Evolutionary conservation across 225 moss, liverwort and hornwort species (phyloP), one percentile per base, ranked within the genome.

Genomic region (Marchantia paleacea): DNA sequence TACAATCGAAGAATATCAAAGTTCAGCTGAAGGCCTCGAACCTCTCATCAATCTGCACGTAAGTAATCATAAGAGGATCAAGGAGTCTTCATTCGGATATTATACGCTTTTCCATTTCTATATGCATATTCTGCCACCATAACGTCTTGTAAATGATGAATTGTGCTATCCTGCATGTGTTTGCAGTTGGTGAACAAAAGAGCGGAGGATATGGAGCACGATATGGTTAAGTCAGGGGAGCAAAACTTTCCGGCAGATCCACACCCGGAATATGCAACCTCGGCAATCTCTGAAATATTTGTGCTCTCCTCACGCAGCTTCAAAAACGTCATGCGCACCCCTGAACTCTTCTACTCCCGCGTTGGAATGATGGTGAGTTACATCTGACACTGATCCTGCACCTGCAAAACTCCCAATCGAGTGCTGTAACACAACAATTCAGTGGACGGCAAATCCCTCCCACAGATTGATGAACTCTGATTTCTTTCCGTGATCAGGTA

Each of bases 281-380:
- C 87, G 3, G 9, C 64, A 0, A 60, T 80, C 77, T 87, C 87
- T 6, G 87, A 87, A 47, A 55, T 57, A 48, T 62, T 18, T 10
- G 83, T 83, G 47, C 83, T 88, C 10, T 78, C 81, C 8, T 83
- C 81, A 7, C 82, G 88, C 22, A 88, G 85, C 81, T 81, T 81
- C 78, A 81, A 63, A 52, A 88, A 88, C 66, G 30, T 85, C 8
- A 79, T 80, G 48, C 85, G 88, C 51, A 85, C 88, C 7, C 88
- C 88, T 10, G 85, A 88, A 75, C 83, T 88, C 24, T 88, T 88
- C 55, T 18, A 75, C 55, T 75, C 88, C 47, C 85, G 88, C 24
- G 55, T 51, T 51, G 88, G 81, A 60, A 81, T 85, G 88, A 85
- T 88, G 88, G 88, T 88, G 53, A 66, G 78, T 51, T 53, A 12